phyloP scores from a whole-genome alignment of 352 stramenopile species.

The Phytophthora citricola region DNA sequence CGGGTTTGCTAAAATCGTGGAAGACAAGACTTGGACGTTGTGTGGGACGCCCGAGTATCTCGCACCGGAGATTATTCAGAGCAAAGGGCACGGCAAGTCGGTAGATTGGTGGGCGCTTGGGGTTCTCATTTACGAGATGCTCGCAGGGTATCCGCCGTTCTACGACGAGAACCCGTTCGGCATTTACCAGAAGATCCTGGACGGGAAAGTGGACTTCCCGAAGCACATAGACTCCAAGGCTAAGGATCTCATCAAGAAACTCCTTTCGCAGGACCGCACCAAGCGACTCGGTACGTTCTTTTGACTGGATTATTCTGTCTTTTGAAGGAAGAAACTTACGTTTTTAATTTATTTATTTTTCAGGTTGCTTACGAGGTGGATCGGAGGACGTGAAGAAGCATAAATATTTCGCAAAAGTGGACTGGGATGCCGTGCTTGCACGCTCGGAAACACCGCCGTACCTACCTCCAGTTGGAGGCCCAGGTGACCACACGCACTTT shows the following conservation, averaged over 20 bases:
- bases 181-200: constrained; percentile 95
- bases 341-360: constrained; percentile 6
- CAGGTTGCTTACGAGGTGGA: constrained; percentile 90
- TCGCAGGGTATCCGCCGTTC: constrained; percentile 90
- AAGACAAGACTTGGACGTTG: constrained; percentile 91
- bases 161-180: constrained; percentile 94
- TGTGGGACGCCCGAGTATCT: constrained; percentile 95
- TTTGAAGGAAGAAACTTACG: not conserved
- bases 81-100: constrained; percentile 89
- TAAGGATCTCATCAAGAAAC: constrained; percentile 93
- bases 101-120: constrained; percentile 94
- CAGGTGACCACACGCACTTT: constrained; percentile 93
- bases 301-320: not conserved
- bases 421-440: constrained; percentile 86
- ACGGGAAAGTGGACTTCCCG: constrained; percentile 91
- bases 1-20: constrained; percentile 93
- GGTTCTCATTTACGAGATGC: constrained; percentile 93
- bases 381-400: constrained; percentile 92
- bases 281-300: constrained; percentile 81
- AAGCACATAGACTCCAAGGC: constrained; percentile 91
- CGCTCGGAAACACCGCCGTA: constrained; percentile 83
- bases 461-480: constrained; percentile 81
- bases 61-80: constrained; percentile 93
- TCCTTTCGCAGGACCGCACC: constrained; percentile 90
- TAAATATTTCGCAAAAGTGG: constrained; percentile 92